Base-by-base conservation (phyloP, 2,329 filamentous ascomycete species). In the Cryphonectria parasitica region DNA sequence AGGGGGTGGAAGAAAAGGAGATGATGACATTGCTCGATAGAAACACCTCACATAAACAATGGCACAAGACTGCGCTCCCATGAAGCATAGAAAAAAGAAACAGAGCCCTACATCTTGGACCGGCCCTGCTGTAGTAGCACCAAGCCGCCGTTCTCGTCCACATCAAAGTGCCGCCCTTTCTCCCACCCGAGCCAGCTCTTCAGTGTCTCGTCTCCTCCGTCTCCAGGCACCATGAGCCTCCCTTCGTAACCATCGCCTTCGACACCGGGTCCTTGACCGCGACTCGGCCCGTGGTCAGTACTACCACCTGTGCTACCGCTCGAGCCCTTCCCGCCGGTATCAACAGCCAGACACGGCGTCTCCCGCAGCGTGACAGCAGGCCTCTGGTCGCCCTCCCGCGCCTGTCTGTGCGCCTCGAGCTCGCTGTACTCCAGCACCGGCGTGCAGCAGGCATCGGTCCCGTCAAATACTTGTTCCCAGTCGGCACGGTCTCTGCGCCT, bases 391-490 rank as follows among this genome's bases (percentile, higher is more conserved):
- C 90, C 88, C 77, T 90, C 89, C 64, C 84, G 82, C n/a, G 25
- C 25, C 60, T n/a, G 58, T 28, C 34, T 39, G 62, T 70, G 73
- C 11, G 78, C 75, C 76, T 93, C 88, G 60, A 97, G 83, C 81
- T 97, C 94, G 0, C 75, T 77, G 74, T 94, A 92, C 45, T 90
- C 90, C 58, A 97, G 83, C 1, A 98, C 92, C 0, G 95, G 95
- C n/a, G 93, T 94, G 73, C 92, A 94, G 79, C 95, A 98, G 1
- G 95, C 95, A 81, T 98, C 95, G 0, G 92, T 96, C 15, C 92
- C 93, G 78, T 97, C 93, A 78, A 98, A 98, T 7, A 97, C 83
- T 3, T 72, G 78, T 80, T 97, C 95, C 95, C 95, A 98, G 78
- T 97, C 91, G 0, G 80, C 78, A 45, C 95, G 86, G 5, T 91